These are phyloP conservation scores for Fusarium mexicanum DNA, from an alignment of 2,329 filamentous ascomycete species.

Conservation along the genomic window DNA sequence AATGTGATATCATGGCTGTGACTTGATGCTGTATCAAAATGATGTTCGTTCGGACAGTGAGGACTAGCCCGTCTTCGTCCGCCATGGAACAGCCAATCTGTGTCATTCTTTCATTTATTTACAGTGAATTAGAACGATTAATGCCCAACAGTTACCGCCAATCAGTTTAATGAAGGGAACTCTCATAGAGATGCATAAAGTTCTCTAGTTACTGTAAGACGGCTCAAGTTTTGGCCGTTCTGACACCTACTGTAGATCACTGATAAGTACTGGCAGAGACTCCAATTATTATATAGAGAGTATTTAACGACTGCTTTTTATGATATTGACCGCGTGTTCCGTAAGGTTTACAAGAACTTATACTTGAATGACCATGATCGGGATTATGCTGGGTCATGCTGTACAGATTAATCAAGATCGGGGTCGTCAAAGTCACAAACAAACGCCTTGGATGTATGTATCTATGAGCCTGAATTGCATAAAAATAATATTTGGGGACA, in stretches of 20 bases:
- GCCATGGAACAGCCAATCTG: rapidly evolving
- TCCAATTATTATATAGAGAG: rapidly evolving
- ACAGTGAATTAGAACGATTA: rapidly evolving
- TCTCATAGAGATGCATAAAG: background rate
- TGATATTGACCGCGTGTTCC: background rate
- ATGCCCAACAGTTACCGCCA: no score
- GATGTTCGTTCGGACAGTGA: background rate
- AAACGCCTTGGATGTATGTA: background rate
- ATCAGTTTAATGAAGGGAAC: background rate
- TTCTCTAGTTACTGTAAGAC: background rate
- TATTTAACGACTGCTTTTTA: rapidly evolving
- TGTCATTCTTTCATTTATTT: rapidly evolving
- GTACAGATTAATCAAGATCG: background rate
- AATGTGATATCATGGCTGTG: background rate
- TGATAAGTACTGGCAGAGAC: background rate
- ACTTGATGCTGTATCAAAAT: background rate
- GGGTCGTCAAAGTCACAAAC: rapidly evolving
- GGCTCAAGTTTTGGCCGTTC: constrained; percentile 1
- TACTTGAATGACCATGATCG: no score
- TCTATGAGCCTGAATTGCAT: rapidly evolving
- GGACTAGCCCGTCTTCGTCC: rapidly evolving
- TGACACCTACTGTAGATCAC: background rate
- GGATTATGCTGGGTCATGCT: background rate
- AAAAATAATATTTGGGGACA: no score
- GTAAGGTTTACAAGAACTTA: background rate